Percentiles rank a stretch among this genome's conserved stretches.
These are phyloP conservation scores for Hanseniaspora hatyaiensis DNA, from an alignment of 805 yeast genomes.

Conservation along the genomic window DNA sequence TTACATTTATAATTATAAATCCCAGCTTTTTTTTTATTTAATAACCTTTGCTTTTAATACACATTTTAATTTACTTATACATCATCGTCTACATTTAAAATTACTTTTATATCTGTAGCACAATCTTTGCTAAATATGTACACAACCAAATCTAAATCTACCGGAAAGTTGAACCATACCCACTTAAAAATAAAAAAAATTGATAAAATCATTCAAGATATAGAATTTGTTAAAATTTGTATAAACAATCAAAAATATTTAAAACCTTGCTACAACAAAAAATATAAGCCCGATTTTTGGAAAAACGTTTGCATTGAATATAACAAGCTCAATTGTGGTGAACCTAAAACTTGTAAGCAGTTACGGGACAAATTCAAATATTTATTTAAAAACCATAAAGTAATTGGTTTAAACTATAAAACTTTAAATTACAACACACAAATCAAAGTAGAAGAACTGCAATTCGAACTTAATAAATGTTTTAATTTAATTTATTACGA, in stretches of 20 bases:
- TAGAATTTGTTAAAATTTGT: background rate
- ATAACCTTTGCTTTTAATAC: no score
- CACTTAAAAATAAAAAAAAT: background rate
- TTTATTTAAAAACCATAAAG: background rate
- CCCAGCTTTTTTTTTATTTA: no score
- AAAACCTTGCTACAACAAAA: background rate
- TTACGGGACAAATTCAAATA: constrained; percentile 2
- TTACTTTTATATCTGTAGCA: no score
- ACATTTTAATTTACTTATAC: no score
- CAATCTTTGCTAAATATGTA: no score
- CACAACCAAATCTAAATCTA: no score
- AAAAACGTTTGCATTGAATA: background rate
- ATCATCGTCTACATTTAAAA: no score
- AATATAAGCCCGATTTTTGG: constrained; percentile 5
- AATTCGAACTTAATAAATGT: background rate
- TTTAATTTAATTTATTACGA: background rate
- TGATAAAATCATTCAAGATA: background rate
- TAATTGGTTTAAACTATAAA: background rate
- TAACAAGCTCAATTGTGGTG: background rate
- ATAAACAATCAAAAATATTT: background rate
- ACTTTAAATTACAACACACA: background rate
- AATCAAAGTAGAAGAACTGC: no score
- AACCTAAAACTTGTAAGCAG: background rate
- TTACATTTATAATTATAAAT: no score
- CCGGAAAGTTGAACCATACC: no score